Base-by-base conservation (phyloP, 2,329 filamentous ascomycete genomes). In the Fusarium nygamai region DNA sequence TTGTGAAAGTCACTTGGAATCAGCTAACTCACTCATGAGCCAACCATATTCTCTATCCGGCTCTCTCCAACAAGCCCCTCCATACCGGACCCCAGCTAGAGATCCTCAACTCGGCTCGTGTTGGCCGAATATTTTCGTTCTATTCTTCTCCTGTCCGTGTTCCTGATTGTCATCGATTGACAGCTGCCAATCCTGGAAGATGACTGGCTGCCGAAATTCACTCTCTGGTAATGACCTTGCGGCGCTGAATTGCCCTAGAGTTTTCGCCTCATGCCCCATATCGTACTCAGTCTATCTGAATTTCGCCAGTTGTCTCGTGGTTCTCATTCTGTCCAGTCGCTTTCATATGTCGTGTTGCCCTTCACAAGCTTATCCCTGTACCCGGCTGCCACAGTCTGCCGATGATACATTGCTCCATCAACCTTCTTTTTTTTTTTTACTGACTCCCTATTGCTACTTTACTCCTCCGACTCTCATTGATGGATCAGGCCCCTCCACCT, bases 301-400 rank as follows among this genome's bases (percentile, higher is more conserved):
- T 56, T 60, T 69, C 36, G 43, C 33, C 57, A 64, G 50, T 61
- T 58, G 48, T 54, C 56, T 73, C 50, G 61, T 56, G 46, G 51
- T 60, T 76, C 54, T 44, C 43, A 61, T 64, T 57, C 46, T 56
- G 54, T 57, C 69, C 72, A 75, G 50, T 75, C 65, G 50, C 62
- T 62, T 62, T 64, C 67, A 60, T 64, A 39, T 75, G 68, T 62
- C 46, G 65, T 73, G 72, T 58, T 46, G 61, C 70, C 69, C 63
- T 71, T 75, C 66, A 73, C 66, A 69, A 73, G 63, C 69, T 64
- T 63, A 73, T 73, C 73, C 68, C 69, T 74, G 73, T 33, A 64
- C 59, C 59, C 41, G 47, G 54, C 61, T 50, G 56, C 61, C 44
- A 64, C 38, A 59, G 43, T 59, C 54, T 53, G 36, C 53, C 59